Evolutionary conservation across 1,284 basidiomycete genomes (phyloP), one percentile per base, ranked within the genome.

Genomic region (Tilletia setariae): DNA sequence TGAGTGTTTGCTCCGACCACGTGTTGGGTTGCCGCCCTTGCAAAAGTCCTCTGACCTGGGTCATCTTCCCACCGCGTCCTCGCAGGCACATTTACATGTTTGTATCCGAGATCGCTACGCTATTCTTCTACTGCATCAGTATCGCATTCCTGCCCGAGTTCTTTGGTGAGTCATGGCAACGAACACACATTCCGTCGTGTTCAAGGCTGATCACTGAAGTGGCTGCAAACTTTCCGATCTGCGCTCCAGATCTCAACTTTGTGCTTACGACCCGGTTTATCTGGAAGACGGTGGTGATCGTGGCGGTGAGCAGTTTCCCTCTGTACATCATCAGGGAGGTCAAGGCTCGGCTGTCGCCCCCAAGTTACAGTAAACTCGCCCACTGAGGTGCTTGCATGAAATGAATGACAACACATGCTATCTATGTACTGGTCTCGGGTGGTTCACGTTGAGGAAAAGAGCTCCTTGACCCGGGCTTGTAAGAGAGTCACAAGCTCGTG

Each of bases 131-230:
- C 81, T 89, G 92, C 67, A 86, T 92, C 65, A 95, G 92, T 81
- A 97, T 99, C 77, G 89, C 90, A 0, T 93, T 99, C 83, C 84
- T 98, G 64, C 96, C 94, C 0, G 94, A 94, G 83, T 99, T 94
- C 84, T 99, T 99, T 82, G 94, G 67, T 74, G 16, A 49, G 71
- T 51, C 16, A 49, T 30, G 21, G 19, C 35, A 21, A 19, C 30
- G 35, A 40, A 40, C 35, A 40, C 4, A 40, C 35, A 40, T 6
- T n/a, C n/a, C n/a, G n/a, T n/a, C n/a, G n/a, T n/a, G n/a, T n/a
- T n/a, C n/a, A n/a, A n/a, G n/a, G n/a, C n/a, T n/a, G n/a, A n/a
- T n/a, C n/a, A n/a, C n/a, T n/a, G n/a, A n/a, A n/a, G n/a, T n/a
- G n/a, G n/a, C n/a, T n/a, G 11, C 35, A 40, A 40, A 40, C 35